These are phyloP conservation scores for Plicaturopsis crispa DNA, from an alignment of 768 basidiomycete species.

Conservation along the genomic window DNA sequence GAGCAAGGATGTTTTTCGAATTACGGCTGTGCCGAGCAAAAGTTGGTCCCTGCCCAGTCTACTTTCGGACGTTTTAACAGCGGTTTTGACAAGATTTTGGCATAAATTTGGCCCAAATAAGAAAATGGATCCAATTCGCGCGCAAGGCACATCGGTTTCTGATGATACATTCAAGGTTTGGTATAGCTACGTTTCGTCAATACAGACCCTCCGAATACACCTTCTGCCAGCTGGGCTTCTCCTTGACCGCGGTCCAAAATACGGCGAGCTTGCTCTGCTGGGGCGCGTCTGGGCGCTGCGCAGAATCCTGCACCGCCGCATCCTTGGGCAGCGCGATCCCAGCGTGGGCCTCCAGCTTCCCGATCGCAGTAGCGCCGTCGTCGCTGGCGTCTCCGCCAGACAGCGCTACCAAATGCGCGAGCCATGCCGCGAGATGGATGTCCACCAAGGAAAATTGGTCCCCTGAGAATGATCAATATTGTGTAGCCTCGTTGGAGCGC, in stretches of 20 bases:
- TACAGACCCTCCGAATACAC: constrained; percentile 46
- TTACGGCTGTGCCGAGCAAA: too few relatives aligned
- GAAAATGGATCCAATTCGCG: too few relatives aligned
- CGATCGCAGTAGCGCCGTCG: constrained; percentile 41
- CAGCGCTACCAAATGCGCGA: constrained; percentile 50
- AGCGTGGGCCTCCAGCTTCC: constrained; percentile 44
- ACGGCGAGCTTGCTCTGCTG: constrained; percentile 47
- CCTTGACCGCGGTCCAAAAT: constrained; percentile 67
- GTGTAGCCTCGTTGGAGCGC: too few relatives aligned
- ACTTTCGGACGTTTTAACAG: too few relatives aligned
- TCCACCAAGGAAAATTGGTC: constrained; percentile 82
- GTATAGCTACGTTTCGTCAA: too few relatives aligned
- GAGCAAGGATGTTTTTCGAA: too few relatives aligned
- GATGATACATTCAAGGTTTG: too few relatives aligned
- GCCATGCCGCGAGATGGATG: constrained; percentile 73
- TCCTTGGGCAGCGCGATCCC: constrained; percentile 35
- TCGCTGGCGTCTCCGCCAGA: constrained; percentile 45
- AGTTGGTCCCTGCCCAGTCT: too few relatives aligned
- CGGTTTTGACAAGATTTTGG: too few relatives aligned
- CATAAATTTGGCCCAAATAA: too few relatives aligned
- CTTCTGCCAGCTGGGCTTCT: constrained; percentile 65
- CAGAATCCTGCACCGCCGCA: neutral
- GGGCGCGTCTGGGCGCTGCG: constrained; percentile 9
- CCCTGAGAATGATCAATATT: constrained; percentile 31
- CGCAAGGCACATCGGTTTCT: too few relatives aligned